phyloP scores from a whole-genome alignment of 2,329 filamentous ascomycete species.

The Stachybotrys elegans region DNA sequence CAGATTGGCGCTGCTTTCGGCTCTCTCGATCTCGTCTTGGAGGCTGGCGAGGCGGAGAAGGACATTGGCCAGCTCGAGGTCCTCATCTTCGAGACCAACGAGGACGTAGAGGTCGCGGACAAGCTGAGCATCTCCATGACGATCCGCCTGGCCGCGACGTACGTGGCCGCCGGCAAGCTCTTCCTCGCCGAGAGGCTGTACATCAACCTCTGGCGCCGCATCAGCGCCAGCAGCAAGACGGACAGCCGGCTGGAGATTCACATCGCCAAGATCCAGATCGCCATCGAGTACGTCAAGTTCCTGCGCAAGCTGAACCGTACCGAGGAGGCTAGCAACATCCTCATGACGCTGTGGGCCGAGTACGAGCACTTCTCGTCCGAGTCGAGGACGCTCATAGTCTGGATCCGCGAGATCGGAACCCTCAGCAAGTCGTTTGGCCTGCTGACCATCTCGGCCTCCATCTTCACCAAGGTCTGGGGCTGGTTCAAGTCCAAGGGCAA shows the following conservation, averaged over 20 bases:
- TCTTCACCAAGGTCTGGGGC: constrained; percentile 31
- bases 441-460: constrained; percentile 24
- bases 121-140: constrained; percentile 27
- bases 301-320: constrained; percentile 22
- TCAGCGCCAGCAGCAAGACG: constrained; percentile 24
- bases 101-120: constrained; percentile 26
- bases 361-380: constrained; percentile 30
- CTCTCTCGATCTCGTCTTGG: constrained; percentile 27
- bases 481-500: constrained; percentile 31
- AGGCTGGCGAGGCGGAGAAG: constrained; percentile 17
- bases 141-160: constrained; percentile 27
- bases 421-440: constrained; percentile 27
- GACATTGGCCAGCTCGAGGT: constrained; percentile 24
- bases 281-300: constrained; percentile 30
- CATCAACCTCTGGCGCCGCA: constrained; percentile 32
- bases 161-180: constrained; percentile 24
- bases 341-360: constrained; percentile 35
- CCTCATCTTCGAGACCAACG: constrained; percentile 28
- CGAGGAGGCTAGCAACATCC: constrained; percentile 32
- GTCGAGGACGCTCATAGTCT: constrained; percentile 25
- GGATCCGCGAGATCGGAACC: constrained; percentile 28
- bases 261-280: constrained; percentile 30
- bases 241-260: constrained; percentile 26
- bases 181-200: constrained; percentile 32
- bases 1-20: constrained; percentile 25